Evolutionary conservation across 2,329 filamentous ascomycete species (phyloP), one percentile per base, ranked within the genome.

Genomic region (Trichophyton rubrum): DNA sequence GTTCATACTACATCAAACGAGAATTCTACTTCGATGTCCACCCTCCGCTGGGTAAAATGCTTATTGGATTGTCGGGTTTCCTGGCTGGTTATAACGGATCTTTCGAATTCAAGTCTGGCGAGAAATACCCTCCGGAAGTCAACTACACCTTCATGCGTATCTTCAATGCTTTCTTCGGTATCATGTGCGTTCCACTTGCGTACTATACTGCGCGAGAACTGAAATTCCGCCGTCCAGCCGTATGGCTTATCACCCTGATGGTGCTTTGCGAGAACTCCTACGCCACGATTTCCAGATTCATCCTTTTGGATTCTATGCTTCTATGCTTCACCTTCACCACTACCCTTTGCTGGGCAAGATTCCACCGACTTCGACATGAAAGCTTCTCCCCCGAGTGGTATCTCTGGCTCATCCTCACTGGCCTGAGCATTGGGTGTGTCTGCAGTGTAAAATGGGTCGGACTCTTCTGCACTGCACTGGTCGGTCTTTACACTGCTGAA

Each of bases 11-110:
- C 75, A 86, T 99, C 72, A 96, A 99, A 76, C 89, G 92, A 74
- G 93, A 99, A 76, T 96, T 97, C 80, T 99, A 99, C 82, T 99
- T 99, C 78, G 89, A 95, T 80, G 88, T 95, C 62, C 89, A 95
- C 75, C 93, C 93, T 66, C 93, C 93, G 60, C 85, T 99, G 63
- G 93, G 93, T 72, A 99, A 99, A 80, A 97, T 99, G 85, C 85
- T 99, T 61, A 92, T 99, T 68, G 93, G 93, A 64, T 82, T 99
- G 58, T 97, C 93, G 5, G 93, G 93, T 72, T 95, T 95, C 71
- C 82, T 99, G 63, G 95, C 92, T 66, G 92, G 92, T 66, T 99
- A 99, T 80, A 99, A 99, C 79, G 93, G 93, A 62, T 95, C 92
- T 3, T 99, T 99, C 76, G 93, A 99, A 72, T 99, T 99, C 82